Evolutionary conservation across 2,329 filamentous ascomycete species (phyloP).

Genomic region (Penicillium griseofulvum): DNA sequence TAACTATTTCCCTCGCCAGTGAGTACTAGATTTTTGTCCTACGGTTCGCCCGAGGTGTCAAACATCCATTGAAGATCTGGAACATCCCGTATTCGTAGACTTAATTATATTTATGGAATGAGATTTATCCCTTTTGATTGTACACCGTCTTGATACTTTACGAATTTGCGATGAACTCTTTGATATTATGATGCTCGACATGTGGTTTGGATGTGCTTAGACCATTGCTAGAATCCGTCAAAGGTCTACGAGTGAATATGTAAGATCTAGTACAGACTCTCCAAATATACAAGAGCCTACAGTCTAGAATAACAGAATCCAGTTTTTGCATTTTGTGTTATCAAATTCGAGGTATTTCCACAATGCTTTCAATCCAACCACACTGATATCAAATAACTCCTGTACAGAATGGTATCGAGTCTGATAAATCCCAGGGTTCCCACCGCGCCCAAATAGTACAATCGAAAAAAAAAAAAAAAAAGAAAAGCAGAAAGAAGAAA

Average conservation of each 20-base stretch:
- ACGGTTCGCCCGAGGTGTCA: conserved; percentile 35
- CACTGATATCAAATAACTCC: conserved; percentile 25
- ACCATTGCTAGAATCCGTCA: neutral
- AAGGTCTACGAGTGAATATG: neutral
- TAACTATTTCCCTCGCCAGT: conserved; percentile 29
- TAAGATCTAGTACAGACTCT: neutral
- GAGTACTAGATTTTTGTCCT: conserved; percentile 47
- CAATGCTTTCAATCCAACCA: conserved; percentile 11
- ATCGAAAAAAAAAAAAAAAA: conserved; percentile 8
- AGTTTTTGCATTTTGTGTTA: conserved; percentile 16
- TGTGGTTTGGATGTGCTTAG: neutral
- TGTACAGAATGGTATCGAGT: conserved; percentile 40
- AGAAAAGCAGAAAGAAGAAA: conserved; percentile 12
- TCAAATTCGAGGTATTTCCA: conserved; percentile 13
- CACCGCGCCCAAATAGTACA: conserved; percentile 28
- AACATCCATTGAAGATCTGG: conserved; percentile 47
- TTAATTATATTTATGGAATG: neutral
- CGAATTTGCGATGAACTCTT: neutral
- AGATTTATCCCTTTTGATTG: too few species aligned
- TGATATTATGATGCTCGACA: neutral
- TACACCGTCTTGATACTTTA: too few species aligned
- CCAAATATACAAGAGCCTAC: neutral
- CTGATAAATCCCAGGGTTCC: conserved; percentile 23
- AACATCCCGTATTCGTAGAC: conserved; percentile 27
- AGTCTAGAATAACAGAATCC: neutral